phyloP scores from a whole-genome alignment of 23 red algal genomes.

The Gracilaria vermiculophylla region DNA sequence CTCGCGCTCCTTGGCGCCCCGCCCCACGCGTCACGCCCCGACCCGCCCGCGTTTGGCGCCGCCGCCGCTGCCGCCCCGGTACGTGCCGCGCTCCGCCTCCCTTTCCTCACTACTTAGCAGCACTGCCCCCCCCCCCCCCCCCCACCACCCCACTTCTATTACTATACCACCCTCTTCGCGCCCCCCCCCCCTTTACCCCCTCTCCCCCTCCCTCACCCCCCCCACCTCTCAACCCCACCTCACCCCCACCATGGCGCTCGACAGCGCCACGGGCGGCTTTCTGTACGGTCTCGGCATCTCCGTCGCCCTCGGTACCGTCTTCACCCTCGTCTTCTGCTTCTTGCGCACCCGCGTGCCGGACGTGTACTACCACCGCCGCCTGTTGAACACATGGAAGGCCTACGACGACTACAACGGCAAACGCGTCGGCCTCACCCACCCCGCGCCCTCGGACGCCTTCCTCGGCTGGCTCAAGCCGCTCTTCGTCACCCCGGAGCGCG shows the following conservation, averaged over 20 bases:
- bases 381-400: constrained; percentile 16
- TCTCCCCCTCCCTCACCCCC: no score
- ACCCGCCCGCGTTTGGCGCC: no score
- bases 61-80: no score
- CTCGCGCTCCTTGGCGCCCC: no score
- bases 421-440: constrained; percentile 20
- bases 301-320: neutral
- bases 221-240: no score
- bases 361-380: constrained; percentile 45
- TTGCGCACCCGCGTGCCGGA: constrained; percentile 37
- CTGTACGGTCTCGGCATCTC: constrained; percentile 20
- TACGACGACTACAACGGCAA: constrained; percentile 58
- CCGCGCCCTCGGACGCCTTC: constrained; percentile 12
- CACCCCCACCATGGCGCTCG: constrained; percentile 26
- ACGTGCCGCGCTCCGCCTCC: no score
- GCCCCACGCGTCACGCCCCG: no score
- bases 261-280: constrained; percentile 32
- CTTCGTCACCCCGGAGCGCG: constrained; percentile 26
- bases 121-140: no score
- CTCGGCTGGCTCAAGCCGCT: constrained; percentile 57
- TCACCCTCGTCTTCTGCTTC: constrained; percentile 32
- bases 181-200: no score
- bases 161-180: no score
- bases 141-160: no score
- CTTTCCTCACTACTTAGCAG: no score